Base-by-base conservation (phyloP, 192 early-diverging fungal genomes). In the Gigaspora rosea region DNA sequence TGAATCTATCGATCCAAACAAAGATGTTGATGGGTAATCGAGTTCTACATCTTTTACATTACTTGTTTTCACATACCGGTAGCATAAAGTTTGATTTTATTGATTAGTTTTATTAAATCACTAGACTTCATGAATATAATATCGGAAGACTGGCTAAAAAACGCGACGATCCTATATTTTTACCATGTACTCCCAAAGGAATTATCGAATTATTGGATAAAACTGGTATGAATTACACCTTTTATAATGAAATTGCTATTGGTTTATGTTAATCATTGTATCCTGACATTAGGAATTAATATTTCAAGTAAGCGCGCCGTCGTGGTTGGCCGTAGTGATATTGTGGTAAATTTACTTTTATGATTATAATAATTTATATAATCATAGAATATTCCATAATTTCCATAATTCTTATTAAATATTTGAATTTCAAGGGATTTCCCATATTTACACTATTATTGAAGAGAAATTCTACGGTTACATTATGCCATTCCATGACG, bases 101-200 rank as follows among this genome's bases (percentile, higher is more conserved):
- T 13, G 20, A 65, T 35, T 32, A 64, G 49, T 35, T 11, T 59
- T 11, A 73, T 10, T 49, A 48, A 59, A n/a, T 13, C 9, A 13
- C 9, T 71, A 93, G 92, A 35, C 96, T 99, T 83, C 97, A 99
- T 80, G 91, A 95, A 27, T 79, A 89, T 70, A 98, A 99, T 88
- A 94, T 97, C 77, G 97, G 97, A 57, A 86, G 91, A 51, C 84
- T 99, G 72, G 92, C 92, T 48, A 96, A 97, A 80, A 88, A 91
- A 62, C 86, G 91, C 9, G 86, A 85, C 36, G 85, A 87, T 72
- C 95, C 97, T 48, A 83, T 92, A 54, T 98, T 99, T 87, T 84
- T 94, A 46, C 93, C 97, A 20, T 99, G 97, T 83, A 99, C 97
- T n/a, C 97, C 97, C 4, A 93, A 94, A 78, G 97, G 97, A 10